Base-by-base conservation (phyloP, 2,329 filamentous ascomycete genomes). In the Aspergillus viridinutans region DNA sequence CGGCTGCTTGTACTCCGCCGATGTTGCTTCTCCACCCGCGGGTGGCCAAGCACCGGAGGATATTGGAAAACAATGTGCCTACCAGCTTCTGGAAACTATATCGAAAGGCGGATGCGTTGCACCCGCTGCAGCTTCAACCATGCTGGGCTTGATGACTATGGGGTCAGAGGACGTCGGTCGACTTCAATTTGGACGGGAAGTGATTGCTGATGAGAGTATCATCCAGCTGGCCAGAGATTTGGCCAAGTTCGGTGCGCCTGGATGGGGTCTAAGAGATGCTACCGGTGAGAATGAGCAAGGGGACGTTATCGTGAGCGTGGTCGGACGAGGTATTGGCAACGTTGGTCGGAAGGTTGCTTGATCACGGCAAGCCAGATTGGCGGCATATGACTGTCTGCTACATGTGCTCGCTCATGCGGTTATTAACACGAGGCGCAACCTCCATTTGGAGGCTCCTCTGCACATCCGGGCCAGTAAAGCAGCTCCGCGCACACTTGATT, bases 81-180 rank as follows among this genome's bases (percentile, higher is more conserved):
- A 90, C 71, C 92, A 97, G 74, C 78, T 99, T 52, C 79, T 99
- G 12, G 92, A 97, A 74, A 83, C 86, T 23, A 88, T 97, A 59
- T 84, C 84, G 52, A 84, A 87, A 65, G 93, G 92, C 10, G 94
- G 94, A 1, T 96, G 91, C 71, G 89, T 90, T 3, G 88, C 86
- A 53, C 81, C 80, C 14, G 82, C 88, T 3, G 89, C 90, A 2
- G 86, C 87, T 4, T 80, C 85, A 3, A 93, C 88, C 0, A 82
- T 96, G 62, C 74, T 99, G 53, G 90, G 87, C 20, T 80, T 99
- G 61, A 99, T 99, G 94, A 91, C 92, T 35, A 97, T 99, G 94
- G 94, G 94, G 0, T 90, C 89, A 1, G 94, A 97, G 72, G 94
- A 99, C 73, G 92, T 99, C 14, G 94, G 94, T 4, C 84, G 94